Evolutionary conservation across 768 basidiomycete genomes (phyloP), one percentile per base, ranked within the genome.

Genomic region (Phanerochaete sordida): DNA sequence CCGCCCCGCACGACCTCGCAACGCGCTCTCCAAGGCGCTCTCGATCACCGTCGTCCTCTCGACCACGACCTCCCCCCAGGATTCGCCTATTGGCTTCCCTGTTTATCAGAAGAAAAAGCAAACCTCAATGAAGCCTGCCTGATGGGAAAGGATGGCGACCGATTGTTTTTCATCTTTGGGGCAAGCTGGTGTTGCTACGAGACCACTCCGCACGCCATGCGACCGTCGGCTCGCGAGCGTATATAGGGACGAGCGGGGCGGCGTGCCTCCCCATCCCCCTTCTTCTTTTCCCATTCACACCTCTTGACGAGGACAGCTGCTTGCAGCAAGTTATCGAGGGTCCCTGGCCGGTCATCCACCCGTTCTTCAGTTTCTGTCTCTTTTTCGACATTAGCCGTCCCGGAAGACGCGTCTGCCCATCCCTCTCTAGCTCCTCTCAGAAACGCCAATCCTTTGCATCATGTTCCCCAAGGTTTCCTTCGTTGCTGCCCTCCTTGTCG

Each of bases 401-500:
- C 19, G 55, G 56, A 43, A 50, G 61, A 57, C 61, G 56, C 19
- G 39, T 43, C 19, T 43, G 39, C 51, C 31, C 39, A 24, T n/a
- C 46, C 19, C n/a, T 48, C 53, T 19, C 28, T 28, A n/a, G 27
- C 35, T 35, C 27, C 33, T 48, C 28, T 16, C 46, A 30, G 7
- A 13, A 39, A 26, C n/a, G 15, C 54, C 54, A 9, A 30, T 55
- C 28, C 24, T 50, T 39, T 53, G 60, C 55, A 46, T n/a, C n/a
- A 71, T 74, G 69, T 64, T 73, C 59, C 62, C 65, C 57, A 72
- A 69, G 59, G 48, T 61, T 49, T 56, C 72, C 63, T 65, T 73
- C 45, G 64, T 72, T 43, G 62, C 69, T 37, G 60, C 68, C 33
- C 64, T 77, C 60, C 61, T 73, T 55, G 65, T 79, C 30, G 69